Evolutionary conservation across 2,329 filamentous ascomycete genomes (phyloP).

Genomic region (Aspergillus fructus): DNA sequence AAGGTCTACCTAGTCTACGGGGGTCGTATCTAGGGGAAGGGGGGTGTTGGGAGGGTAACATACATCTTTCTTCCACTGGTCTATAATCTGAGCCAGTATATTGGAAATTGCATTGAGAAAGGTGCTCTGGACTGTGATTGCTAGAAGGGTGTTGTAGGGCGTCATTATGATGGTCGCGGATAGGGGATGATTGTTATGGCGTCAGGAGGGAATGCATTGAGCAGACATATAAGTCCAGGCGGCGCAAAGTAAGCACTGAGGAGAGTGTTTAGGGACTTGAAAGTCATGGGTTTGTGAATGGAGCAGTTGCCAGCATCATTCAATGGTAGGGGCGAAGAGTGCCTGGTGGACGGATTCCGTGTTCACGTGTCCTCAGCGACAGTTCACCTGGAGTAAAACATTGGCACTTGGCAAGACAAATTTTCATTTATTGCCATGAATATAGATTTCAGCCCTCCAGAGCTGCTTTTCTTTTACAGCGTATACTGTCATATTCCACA

Average conservation of each 20-base stretch:
- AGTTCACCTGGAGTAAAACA: background rate
- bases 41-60: constrained; percentile 3
- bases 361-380: constrained; percentile 2
- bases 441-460: background rate
- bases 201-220: background rate
- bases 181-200: background rate
- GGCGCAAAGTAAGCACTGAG: background rate
- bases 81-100: constrained; percentile 38
- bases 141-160: constrained; percentile 25
- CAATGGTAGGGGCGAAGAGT: background rate
- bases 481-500: background rate
- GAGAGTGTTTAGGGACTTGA: background rate
- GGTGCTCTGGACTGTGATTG: constrained; percentile 38
- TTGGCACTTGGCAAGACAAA: background rate
- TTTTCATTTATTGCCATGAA: background rate
- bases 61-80: constrained; percentile 37
- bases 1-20: background rate
- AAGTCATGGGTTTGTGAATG: background rate
- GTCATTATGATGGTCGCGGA: background rate
- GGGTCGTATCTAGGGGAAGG: background rate
- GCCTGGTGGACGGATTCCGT: background rate
- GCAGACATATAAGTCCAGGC: background rate
- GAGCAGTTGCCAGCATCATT: background rate
- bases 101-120: constrained; percentile 40
- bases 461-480: background rate